Evolutionary conservation across 768 basidiomycete genomes (phyloP).

Genomic region (Hypholoma sublateritium): DNA sequence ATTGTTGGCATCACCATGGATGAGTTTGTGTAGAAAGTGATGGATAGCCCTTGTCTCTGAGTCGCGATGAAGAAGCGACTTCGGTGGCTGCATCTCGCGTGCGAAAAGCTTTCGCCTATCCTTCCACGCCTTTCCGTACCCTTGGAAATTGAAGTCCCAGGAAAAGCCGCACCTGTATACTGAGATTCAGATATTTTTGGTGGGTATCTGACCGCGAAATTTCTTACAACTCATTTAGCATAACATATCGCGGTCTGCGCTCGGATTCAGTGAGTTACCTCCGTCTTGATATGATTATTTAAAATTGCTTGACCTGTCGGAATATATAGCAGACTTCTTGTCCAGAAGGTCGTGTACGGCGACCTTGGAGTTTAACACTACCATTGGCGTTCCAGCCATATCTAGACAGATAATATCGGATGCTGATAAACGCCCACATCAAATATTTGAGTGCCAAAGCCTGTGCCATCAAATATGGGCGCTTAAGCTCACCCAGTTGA

Average conservation of each 20-base stretch:
- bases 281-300: neutral
- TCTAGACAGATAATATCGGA: constrained; percentile 25
- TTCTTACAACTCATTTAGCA: constrained; percentile 10
- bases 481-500: constrained; percentile 6
- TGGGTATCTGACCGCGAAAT: too few species aligned
- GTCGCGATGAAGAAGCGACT: constrained; percentile 25
- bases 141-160: constrained; percentile 17
- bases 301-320: constrained; percentile 14
- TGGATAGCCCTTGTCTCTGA: constrained; percentile 26
- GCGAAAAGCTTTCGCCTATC: constrained; percentile 29
- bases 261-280: neutral
- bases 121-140: constrained; percentile 13
- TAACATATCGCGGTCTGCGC: constrained; percentile 11
- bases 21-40: constrained; percentile 26
- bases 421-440: constrained; percentile 7
- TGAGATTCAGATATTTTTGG: neutral
- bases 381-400: constrained; percentile 19
- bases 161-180: constrained; percentile 9
- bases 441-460: neutral
- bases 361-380: constrained; percentile 31
- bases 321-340: constrained; percentile 39
- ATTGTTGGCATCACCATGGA: constrained; percentile 29
- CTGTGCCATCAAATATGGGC: neutral
- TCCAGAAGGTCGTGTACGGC: constrained; percentile 38
- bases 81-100: constrained; percentile 34